phyloP scores from a whole-genome alignment of 306 rosid genomes.

The Cucurbita pepo region DNA sequence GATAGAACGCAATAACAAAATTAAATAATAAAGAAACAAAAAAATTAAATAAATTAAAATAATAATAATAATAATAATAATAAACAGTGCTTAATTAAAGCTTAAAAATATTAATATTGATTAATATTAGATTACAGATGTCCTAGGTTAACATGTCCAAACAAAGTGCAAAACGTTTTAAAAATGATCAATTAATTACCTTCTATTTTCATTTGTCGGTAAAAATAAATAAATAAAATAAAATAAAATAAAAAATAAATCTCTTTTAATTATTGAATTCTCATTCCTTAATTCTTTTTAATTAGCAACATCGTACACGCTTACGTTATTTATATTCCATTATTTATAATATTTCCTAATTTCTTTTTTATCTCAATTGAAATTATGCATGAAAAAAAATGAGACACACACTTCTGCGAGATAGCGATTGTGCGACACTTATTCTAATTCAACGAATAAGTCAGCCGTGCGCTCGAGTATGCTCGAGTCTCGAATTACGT shows the following conservation, averaged over 20 bases:
- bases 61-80: neutral
- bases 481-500: no score
- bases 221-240: neutral
- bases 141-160: neutral
- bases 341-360: neutral
- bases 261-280: neutral
- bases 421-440: no score
- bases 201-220: neutral
- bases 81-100: neutral
- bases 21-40: neutral
- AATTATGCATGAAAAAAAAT: neutral
- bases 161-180: neutral
- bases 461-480: no score
- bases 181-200: neutral
- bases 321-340: neutral
- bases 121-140: neutral
- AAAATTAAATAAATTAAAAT: neutral
- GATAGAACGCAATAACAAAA: constrained; percentile 5
- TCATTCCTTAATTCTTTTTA: neutral
- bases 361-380: neutral
- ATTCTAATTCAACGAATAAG: no score
- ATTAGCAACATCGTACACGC: neutral
- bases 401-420: no score
- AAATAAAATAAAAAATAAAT: neutral
- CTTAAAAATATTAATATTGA: neutral